Base-by-base conservation (phyloP, 805 yeast species). In the Kuraishia hungarica region DNA sequence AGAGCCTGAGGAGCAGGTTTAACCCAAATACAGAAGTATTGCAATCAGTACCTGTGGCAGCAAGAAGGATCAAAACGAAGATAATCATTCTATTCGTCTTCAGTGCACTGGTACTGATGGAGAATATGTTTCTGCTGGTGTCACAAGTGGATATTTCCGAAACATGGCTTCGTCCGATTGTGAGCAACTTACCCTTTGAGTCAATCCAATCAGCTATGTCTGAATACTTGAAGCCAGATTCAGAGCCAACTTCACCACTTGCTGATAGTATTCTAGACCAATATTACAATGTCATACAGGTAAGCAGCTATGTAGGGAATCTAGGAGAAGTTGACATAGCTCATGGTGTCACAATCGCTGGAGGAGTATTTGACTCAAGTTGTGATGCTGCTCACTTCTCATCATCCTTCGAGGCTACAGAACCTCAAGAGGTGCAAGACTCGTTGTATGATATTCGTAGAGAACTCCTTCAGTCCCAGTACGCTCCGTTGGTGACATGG, bases 401-500 rank as follows among this genome's bases (percentile, higher is more conserved):
- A 2, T 35, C 43, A 4, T 2, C 43, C 11, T 13, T 35, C 17
- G 43, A 35, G 11, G 43, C 43, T 7, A 8, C 43, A 15, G 43
- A 35, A 17, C n/a, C 43, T 13, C 43, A 35, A 3, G 50, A 46
- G 17, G 11, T 52, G 8, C 23, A n/a, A 21, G 53, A 52, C 23
- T 28, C 35, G 39, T 20, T 52, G 17, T 28, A 19, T 8, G 49
- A 35, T 7, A 39, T 53, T 21, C 24, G 55, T 8, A 39, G 24
- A 22, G 48, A 26, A 19, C 11, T 53, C 22, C 43, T 53, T 22
- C 35, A 35, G 17, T 39, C 52, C 2, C 22, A 49, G 20, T 53
- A 53, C 52, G 6, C 23, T 17, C 15, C 48, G 17, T 19, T 53
- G 13, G 51, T 53, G 24, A 48, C 54, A 24, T 19, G n/a, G 23